phyloP scores from a whole-genome alignment of 2,329 filamentous ascomycete species.

The Colletotrichum sublineola region DNA sequence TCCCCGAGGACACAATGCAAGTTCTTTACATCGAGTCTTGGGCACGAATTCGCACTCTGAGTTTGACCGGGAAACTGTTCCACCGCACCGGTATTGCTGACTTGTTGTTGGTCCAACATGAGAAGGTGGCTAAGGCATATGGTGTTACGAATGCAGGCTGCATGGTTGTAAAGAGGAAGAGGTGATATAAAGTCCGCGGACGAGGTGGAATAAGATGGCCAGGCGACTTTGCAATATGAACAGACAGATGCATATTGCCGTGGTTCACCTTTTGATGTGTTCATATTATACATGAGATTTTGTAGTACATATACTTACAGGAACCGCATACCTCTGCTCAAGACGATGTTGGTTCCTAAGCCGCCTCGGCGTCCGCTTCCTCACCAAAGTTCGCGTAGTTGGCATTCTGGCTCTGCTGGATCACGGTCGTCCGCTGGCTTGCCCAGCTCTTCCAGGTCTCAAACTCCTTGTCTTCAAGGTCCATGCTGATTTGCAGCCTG shows the following conservation, averaged over 20 bases:
- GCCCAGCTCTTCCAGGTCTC: slow-evolving; percentile 92
- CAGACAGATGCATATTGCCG: not conserved
- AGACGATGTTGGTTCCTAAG: slow-evolving; percentile 43
- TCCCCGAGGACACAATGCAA: slow-evolving; percentile 70
- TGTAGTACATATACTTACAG: slow-evolving; percentile 35
- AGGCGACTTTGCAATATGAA: not conserved
- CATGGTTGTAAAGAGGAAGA: slow-evolving; percentile 49
- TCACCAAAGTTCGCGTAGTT: slow-evolving; percentile 60
- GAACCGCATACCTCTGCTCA: not conserved
- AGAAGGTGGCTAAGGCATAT: slow-evolving; percentile 66
- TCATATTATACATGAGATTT: slow-evolving; percentile 43
- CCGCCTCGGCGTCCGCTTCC: slow-evolving; percentile 49
- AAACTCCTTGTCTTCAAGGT: slow-evolving; percentile 83
- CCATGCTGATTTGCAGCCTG: slow-evolving; percentile 81
- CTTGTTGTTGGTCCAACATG: slow-evolving; percentile 86
- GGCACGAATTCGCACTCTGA: slow-evolving; percentile 86
- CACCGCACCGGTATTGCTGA: slow-evolving; percentile 75
- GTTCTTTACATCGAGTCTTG: slow-evolving; percentile 93
- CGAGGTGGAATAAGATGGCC: not conserved
- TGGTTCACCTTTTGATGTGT: slow-evolving; percentile 16
- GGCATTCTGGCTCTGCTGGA: slow-evolving; percentile 56
- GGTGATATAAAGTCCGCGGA: not conserved
- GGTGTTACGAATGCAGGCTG: slow-evolving; percentile 55
- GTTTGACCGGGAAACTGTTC: slow-evolving; percentile 85
- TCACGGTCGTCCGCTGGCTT: slow-evolving; percentile 57